phyloP scores from a whole-genome alignment of 225 moss, liverwort and hornwort genomes.

The Bryoerythrophyllum caledonicum region DNA sequence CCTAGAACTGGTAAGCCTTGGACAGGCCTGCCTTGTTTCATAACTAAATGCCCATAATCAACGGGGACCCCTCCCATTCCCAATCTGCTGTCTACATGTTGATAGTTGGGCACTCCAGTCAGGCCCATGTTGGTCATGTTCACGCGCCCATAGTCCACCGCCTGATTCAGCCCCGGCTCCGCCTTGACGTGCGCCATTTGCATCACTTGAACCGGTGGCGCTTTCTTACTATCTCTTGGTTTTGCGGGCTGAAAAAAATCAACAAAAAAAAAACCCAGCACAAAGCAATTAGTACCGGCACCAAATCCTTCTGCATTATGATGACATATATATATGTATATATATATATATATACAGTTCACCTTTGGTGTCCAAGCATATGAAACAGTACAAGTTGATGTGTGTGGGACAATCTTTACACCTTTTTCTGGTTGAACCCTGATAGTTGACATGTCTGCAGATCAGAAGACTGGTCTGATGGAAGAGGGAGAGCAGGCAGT shows the following conservation, averaged over 20 bases:
- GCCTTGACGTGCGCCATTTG: slow-evolving; percentile 59
- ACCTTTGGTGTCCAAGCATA: slow-evolving; percentile 33
- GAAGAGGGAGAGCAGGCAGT: slow-evolving; percentile 48
- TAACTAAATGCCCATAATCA: slow-evolving; percentile 60
- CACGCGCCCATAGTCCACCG: slow-evolving; percentile 43
- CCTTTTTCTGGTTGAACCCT: slow-evolving; percentile 73
- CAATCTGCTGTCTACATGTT: slow-evolving; percentile 57
- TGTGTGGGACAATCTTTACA: slow-evolving; percentile 48
- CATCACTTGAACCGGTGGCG: slow-evolving; percentile 42
- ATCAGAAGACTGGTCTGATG: slow-evolving; percentile 67
- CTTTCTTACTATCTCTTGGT: slow-evolving; percentile 60
- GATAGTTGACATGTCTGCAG: slow-evolving; percentile 59
- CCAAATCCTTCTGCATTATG: not conserved
- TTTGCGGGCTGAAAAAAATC: slow-evolving; percentile 43
- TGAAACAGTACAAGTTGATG: slow-evolving; percentile 38
- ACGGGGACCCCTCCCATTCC: slow-evolving; percentile 47
- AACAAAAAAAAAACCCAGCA: slow-evolving; percentile 17
- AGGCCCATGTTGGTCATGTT: slow-evolving; percentile 37
- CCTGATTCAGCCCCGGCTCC: slow-evolving; percentile 56
- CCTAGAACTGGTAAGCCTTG: slow-evolving; percentile 54
- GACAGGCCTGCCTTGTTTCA: slow-evolving; percentile 55
- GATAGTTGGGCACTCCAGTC: slow-evolving; percentile 50
- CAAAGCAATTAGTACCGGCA: slow-evolving; percentile 30
- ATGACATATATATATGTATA: too few species aligned
- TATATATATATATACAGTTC: too few species aligned